Base-by-base conservation (phyloP, 257 asterid species). In the Solanum dulcamara region DNA sequence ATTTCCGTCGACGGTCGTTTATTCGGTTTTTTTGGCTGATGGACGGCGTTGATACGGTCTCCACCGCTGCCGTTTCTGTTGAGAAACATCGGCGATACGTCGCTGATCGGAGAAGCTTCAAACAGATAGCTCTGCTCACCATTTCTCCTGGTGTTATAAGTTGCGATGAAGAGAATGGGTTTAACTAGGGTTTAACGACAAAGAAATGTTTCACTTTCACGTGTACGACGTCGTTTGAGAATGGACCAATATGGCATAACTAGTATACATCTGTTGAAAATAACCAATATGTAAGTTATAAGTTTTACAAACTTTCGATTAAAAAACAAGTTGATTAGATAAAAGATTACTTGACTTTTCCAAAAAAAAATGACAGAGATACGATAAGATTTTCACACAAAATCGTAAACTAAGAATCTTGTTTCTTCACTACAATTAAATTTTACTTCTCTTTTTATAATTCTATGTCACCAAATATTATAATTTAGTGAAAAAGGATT, bases 1-100 rank as follows among this genome's bases (percentile, higher is more conserved):
- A 66, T 75, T 9, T 26, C 85, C 79, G 88, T 80, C 86, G 35
- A 91, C 85, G 77, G 84, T 28, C 83, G 50, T 57, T 84, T 68
- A 88, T 83, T 55, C 51, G 48, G 26, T 77, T 84, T 33, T 60
- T 82, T 77, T 74, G 66, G 70, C 84, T 24, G 83, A 85, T 75
- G 59, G 86, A 32, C 44, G 84, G 35, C 18, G 86, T 59, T 35
- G 88, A 28, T 3, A 74, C 90, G 62, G 85, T 26, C 42, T 38
- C 89, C 75, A 6, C 13, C 85, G 7, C 26, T 46, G 37, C 24
- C 20, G 26, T 24, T 62, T 60, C 81, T 22, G 85, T 30, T 51
- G 85, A 66, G 46, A 83, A 10, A 30, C 67, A 67, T 64, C 67
- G 85, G n/a, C 26, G 67, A 22, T 38, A 35, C 46, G 81, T 15